phyloP scores from a whole-genome alignment of 257 asterid species.

The Solanum acaule region DNA sequence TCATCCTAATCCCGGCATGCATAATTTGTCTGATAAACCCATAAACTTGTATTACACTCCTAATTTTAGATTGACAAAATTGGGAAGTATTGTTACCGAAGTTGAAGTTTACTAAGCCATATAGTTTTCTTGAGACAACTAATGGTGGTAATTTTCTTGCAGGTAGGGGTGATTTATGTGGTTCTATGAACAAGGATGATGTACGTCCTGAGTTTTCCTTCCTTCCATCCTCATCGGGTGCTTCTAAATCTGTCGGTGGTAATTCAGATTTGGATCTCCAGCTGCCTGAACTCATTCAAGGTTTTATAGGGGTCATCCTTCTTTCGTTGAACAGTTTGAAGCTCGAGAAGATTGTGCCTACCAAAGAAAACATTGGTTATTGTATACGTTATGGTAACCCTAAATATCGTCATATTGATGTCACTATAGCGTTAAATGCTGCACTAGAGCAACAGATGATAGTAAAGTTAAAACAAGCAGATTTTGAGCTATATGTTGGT shows the following conservation, averaged over 20 bases:
- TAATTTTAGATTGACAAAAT: background rate
- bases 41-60: background rate
- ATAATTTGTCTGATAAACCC: background rate
- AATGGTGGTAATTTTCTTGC: background rate
- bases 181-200: background rate
- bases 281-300: slow-evolving; percentile 14
- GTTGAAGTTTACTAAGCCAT: background rate
- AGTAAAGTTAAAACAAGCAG: slow-evolving; percentile 15
- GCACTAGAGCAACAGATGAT: slow-evolving; percentile 32
- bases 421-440: slow-evolving; percentile 26
- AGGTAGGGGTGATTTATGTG: background rate
- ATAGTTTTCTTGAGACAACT: background rate
- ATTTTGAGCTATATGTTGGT: slow-evolving; percentile 30
- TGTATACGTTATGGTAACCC: slow-evolving; percentile 46
- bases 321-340: slow-evolving; percentile 34
- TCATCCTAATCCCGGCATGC: slow-evolving; percentile 2
- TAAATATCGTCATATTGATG: slow-evolving; percentile 23
- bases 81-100: background rate
- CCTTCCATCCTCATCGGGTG: background rate
- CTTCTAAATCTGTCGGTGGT: background rate
- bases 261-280: slow-evolving; percentile 6
- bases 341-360: slow-evolving; percentile 40
- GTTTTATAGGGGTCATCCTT: slow-evolving; percentile 25
- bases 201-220: background rate
- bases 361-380: slow-evolving; percentile 31